phyloP scores from a whole-genome alignment of 176 grass and related monocot genomes.

The Zea luxurians region DNA sequence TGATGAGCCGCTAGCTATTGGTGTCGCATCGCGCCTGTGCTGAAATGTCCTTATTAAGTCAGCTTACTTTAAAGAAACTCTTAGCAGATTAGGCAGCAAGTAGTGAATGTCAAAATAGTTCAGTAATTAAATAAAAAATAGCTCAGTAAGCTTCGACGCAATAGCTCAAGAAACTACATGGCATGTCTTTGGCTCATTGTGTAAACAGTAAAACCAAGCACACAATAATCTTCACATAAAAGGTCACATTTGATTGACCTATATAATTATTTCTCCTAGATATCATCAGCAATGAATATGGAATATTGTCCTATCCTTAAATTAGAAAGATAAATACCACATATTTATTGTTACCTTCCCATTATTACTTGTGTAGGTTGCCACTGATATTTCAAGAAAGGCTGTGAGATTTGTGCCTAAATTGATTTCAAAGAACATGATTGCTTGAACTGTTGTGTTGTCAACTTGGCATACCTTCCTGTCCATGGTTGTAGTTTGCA shows the following conservation, averaged over 20 bases:
- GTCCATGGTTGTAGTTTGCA: too few relatives aligned
- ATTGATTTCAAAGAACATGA: too few relatives aligned
- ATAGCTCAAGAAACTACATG: not conserved
- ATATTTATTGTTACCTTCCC: not conserved
- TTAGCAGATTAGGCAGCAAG: too few relatives aligned
- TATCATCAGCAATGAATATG: conserved; percentile 10
- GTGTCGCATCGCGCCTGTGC: too few relatives aligned
- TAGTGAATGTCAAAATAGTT: conserved; percentile 21
- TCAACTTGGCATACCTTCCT: too few relatives aligned
- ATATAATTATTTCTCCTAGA: not conserved
- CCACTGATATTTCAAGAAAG: too few relatives aligned
- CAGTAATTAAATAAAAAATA: not conserved
- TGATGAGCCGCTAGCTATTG: too few relatives aligned
- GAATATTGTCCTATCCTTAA: not conserved
- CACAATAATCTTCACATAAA: conserved; percentile 1
- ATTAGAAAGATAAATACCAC: not conserved
- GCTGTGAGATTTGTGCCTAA: too few relatives aligned
- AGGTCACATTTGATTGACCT: not conserved
- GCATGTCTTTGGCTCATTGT: not conserved
- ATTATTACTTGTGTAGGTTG: too few relatives aligned
- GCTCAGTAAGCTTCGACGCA: not conserved
- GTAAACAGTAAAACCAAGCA: not conserved
- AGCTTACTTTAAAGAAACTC: too few relatives aligned
- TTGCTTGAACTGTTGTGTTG: too few relatives aligned
- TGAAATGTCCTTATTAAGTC: too few relatives aligned